Conservation (phyloP, 1,284 basidiomycete genomes). For the Meira miltonrushii region DNA sequence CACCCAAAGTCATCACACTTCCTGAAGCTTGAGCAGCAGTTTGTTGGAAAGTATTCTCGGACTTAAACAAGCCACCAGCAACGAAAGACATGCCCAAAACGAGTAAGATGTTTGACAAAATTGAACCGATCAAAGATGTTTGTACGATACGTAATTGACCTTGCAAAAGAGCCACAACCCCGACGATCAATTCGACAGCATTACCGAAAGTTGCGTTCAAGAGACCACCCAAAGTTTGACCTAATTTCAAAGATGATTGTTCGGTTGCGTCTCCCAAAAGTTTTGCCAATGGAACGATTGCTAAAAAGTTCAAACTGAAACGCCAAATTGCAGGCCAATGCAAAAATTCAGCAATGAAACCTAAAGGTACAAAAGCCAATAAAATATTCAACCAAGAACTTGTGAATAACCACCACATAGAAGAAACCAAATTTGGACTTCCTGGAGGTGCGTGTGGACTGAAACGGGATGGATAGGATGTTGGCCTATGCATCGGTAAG, state of each 20-base stretch:
- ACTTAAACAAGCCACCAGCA: slow-evolving; percentile 48
- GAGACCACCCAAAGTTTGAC: slow-evolving; percentile 48
- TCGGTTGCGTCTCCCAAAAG: slow-evolving; percentile 50
- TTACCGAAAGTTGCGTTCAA: slow-evolving; percentile 52
- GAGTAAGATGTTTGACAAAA: slow-evolving; percentile 48
- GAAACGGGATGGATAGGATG: neutral
- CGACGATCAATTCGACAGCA: slow-evolving; percentile 52
- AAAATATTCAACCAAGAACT: slow-evolving; percentile 44
- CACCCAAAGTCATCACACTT: slow-evolving; percentile 74
- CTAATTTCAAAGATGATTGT: slow-evolving; percentile 43
- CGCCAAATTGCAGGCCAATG: slow-evolving; percentile 45
- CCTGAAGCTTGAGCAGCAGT: slow-evolving; percentile 49
- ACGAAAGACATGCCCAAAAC: slow-evolving; percentile 49
- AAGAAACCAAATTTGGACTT: slow-evolving; percentile 17
- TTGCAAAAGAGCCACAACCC: slow-evolving; percentile 65
- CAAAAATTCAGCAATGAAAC: slow-evolving; percentile 38
- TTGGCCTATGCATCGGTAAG: slow-evolving; percentile 4
- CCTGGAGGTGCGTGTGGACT: neutral
- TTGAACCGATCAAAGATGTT: slow-evolving; percentile 46
- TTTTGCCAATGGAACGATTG: slow-evolving; percentile 51
- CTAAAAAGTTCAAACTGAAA: slow-evolving; percentile 49
- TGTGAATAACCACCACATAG: slow-evolving; percentile 43
- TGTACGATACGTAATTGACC: slow-evolving; percentile 48
- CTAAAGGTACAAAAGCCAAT: slow-evolving; percentile 50
- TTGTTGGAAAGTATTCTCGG: slow-evolving; percentile 47